These are phyloP conservation scores for Lachancea lanzarotensis DNA, from an alignment of 805 yeast species.

Conservation along the genomic window DNA sequence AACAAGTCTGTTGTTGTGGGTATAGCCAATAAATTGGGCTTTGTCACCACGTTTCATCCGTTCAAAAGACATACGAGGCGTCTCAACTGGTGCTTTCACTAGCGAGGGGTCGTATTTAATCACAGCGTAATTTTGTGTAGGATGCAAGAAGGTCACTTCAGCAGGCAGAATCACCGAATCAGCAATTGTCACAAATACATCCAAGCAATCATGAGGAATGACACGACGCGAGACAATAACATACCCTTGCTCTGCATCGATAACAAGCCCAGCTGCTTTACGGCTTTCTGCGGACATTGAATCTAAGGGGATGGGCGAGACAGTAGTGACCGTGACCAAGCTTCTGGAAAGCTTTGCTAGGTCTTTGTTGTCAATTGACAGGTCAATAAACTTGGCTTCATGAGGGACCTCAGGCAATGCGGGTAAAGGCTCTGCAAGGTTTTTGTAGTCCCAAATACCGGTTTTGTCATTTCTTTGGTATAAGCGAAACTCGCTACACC, in stretches of 20 bases:
- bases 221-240: conserved; percentile 70
- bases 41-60: conserved; percentile 71
- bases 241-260: conserved; percentile 75
- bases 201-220: conserved; percentile 74
- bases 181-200: conserved; percentile 72
- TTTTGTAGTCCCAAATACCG: conserved; percentile 52
- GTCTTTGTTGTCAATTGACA: conserved; percentile 49
- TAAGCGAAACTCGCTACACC: conserved; percentile 65
- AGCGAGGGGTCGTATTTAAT: conserved; percentile 73
- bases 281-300: conserved; percentile 59
- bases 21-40: conserved; percentile 74
- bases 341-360: conserved; percentile 56
- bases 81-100: conserved; percentile 60
- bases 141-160: conserved; percentile 75
- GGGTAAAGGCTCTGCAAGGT: conserved; percentile 50
- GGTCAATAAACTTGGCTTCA: conserved; percentile 62
- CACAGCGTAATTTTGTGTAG: conserved; percentile 79
- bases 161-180: conserved; percentile 80
- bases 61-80: conserved; percentile 53
- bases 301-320: conserved; percentile 66
- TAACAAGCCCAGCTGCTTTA: conserved; percentile 68
- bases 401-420: conserved; percentile 48
- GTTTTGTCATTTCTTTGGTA: conserved; percentile 57
- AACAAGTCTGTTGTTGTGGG: conserved; percentile 59
- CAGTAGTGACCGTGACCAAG: conserved; percentile 63